Evolutionary conservation across 2,329 filamentous ascomycete species (phyloP).

Genomic region (Elsinoe fawcettii): DNA sequence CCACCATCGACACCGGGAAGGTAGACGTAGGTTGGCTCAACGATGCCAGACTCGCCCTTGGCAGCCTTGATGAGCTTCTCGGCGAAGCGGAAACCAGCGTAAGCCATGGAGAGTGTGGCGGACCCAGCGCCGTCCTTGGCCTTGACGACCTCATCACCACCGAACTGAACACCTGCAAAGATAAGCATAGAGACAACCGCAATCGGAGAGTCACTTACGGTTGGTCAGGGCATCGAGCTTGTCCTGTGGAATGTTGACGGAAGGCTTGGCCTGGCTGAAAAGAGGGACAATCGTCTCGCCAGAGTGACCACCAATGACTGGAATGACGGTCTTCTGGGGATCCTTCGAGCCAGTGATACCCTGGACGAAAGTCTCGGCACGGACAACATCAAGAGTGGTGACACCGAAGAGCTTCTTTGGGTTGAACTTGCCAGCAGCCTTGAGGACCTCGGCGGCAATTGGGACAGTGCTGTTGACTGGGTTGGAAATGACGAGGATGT

Average conservation of each 20-base stretch:
- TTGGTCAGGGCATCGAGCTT: conserved; percentile 87
- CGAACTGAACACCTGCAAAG: conserved; percentile 70
- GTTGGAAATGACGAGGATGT: conserved; percentile 96
- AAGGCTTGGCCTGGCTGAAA: conserved; percentile 81
- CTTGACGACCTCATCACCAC: conserved; percentile 93
- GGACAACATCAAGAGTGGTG: conserved; percentile 96
- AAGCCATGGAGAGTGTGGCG: conserved; percentile 89
- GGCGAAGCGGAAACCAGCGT: conserved; percentile 90
- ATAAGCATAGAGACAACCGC: not conserved
- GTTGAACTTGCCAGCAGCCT: conserved; percentile 88
- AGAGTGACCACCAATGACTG: conserved; percentile 94
- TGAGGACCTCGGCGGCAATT: conserved; percentile 94
- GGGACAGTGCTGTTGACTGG: conserved; percentile 98
- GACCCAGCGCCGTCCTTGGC: conserved; percentile 88
- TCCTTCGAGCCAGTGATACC: conserved; percentile 74
- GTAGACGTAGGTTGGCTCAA: conserved; percentile 95
- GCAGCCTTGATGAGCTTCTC: conserved; percentile 85
- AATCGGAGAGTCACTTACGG: conserved; percentile 46
- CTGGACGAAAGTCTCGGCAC: conserved; percentile 92
- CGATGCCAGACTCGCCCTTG: conserved; percentile 83
- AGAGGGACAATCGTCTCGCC: conserved; percentile 97
- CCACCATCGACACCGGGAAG: conserved; percentile 83
- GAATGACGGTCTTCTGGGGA: conserved; percentile 74
- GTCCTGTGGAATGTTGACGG: conserved; percentile 73
- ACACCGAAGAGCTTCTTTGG: conserved; percentile 95